phyloP scores from a whole-genome alignment of 1,139 yeast species.

The Insectozyma bohioensis region DNA sequence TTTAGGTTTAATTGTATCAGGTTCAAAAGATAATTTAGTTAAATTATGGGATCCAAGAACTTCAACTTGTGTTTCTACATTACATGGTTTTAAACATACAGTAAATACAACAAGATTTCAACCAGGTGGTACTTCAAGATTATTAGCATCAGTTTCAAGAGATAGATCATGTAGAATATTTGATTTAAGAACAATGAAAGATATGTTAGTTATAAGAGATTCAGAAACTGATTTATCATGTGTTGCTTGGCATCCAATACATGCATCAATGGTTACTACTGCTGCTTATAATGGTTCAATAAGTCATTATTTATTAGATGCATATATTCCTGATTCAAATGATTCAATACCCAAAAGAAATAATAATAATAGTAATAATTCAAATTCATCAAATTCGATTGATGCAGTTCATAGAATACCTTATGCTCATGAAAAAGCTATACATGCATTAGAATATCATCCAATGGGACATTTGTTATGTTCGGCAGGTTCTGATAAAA shows the following conservation, averaged over 20 bases:
- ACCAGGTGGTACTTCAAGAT: constrained; percentile 61
- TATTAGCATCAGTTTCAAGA: constrained; percentile 83
- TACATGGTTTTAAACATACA: constrained; percentile 93
- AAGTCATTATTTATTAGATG: constrained; percentile 70
- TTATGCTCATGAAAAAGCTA: constrained; percentile 91
- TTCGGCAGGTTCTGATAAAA: constrained; percentile 91
- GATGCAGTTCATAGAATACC: constrained; percentile 71
- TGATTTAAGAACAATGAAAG: constrained; percentile 83
- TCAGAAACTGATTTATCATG: constrained; percentile 85
- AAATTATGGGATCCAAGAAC: constrained; percentile 96
- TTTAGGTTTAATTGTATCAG: constrained; percentile 78
- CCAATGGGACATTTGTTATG: constrained; percentile 91
- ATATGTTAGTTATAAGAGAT: constrained; percentile 68
- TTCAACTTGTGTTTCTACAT: constrained; percentile 69
- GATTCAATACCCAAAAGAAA: constrained; percentile 13
- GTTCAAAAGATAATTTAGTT: constrained; percentile 90
- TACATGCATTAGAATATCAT: constrained; percentile 87
- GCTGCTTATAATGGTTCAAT: constrained; percentile 91
- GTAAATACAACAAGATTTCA: constrained; percentile 84
- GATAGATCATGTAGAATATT: constrained; percentile 87
- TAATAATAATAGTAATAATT: constrained; percentile 12
- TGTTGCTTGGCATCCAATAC: constrained; percentile 90
- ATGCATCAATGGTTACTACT: constrained; percentile 73
- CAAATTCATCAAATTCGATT: constrained; percentile 17
- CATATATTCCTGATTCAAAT: constrained; percentile 37